Evolutionary conservation across 2,329 filamentous ascomycete genomes (phyloP).

Genomic region (Aspergillus sp.): DNA sequence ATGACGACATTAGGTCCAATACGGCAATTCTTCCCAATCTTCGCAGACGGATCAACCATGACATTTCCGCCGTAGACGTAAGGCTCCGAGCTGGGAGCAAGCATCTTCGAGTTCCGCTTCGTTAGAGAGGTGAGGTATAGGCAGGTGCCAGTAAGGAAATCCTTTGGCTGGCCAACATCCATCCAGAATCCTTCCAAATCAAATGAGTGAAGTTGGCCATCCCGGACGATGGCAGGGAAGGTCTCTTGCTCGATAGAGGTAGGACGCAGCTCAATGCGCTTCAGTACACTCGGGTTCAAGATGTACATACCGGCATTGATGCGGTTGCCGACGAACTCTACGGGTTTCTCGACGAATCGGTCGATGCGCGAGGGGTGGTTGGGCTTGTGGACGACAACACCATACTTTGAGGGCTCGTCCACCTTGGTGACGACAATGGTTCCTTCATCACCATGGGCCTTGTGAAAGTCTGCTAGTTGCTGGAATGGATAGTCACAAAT

Average conservation of each 20-base stretch:
- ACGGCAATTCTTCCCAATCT: constrained; percentile 97
- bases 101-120: constrained; percentile 84
- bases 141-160: constrained; percentile 94
- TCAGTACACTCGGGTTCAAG: constrained; percentile 85
- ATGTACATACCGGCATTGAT: constrained; percentile 99
- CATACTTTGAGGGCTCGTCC: constrained; percentile 97
- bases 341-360: constrained; percentile 98
- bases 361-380: constrained; percentile 89
- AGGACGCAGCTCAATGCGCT: constrained; percentile 90
- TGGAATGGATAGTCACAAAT: constrained; percentile 98
- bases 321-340: constrained; percentile 97
- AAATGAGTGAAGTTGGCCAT: constrained; percentile 90
- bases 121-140: constrained; percentile 90
- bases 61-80: constrained; percentile 94
- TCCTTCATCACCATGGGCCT: constrained; percentile 86
- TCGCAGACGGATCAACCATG: constrained; percentile 87
- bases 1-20: constrained; percentile 98
- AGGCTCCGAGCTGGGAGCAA: constrained; percentile 70
- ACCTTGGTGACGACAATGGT: constrained; percentile 99
- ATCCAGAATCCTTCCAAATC: constrained; percentile 99
- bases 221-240: constrained; percentile 88
- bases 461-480: constrained; percentile 88
- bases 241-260: constrained; percentile 99
- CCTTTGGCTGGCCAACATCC: constrained; percentile 98
- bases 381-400: constrained; percentile 96